phyloP scores from a whole-genome alignment of 176 grass and related monocot genomes.

The maize (Zea mays) region Zm-B73-REFERENCE-NAM-5.0 NC_050096.1:168959501-168960000 shows the following conservation, averaged over 20 bases:
- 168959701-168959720: background rate
- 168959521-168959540: too few species aligned
- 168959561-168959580: too few species aligned
- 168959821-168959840: constrained; percentile 4
- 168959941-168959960: background rate
- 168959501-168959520: too few species aligned
- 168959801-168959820: background rate
- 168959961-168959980: background rate
- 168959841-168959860: constrained; percentile 29
- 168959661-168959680: too few species aligned
- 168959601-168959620: too few species aligned
- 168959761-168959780: background rate
- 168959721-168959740: constrained; percentile 6
- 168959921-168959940: background rate
- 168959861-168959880: constrained; percentile 17
- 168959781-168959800: constrained; percentile 29
- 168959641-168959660: too few species aligned
- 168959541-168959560: too few species aligned
- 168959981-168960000: too few species aligned
- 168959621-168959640: too few species aligned
- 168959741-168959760: constrained; percentile 12
- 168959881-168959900: background rate
- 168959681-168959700: too few species aligned
- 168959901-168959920: constrained; percentile 4
- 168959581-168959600: too few species aligned